Conservation (phyloP, 495 filamentous ascomycete genomes). For the Symbiotaphrina buchneri region DNA sequence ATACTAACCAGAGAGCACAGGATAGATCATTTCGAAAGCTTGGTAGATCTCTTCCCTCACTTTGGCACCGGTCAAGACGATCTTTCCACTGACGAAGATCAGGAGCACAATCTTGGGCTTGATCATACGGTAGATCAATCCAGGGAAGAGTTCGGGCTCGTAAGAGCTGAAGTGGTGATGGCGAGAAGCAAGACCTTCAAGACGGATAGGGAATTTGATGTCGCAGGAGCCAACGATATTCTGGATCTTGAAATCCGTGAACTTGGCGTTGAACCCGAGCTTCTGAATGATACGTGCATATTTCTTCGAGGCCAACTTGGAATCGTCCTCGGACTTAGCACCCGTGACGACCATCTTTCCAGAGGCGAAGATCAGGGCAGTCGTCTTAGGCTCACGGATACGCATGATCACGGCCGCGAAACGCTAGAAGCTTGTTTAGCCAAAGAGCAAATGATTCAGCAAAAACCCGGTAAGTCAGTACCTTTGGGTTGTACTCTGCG, state of each 20-base stretch:
- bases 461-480: constrained; percentile 16
- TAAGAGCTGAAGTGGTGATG: constrained; percentile 99
- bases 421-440: constrained; percentile 41
- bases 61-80: constrained; percentile 93
- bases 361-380: constrained; percentile 88
- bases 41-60: constrained; percentile 98
- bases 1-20: constrained; percentile 70
- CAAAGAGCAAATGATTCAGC: constrained; percentile 6
- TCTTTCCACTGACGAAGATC: constrained; percentile 98
- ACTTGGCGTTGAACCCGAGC: constrained; percentile 98
- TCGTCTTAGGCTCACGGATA: constrained; percentile 97
- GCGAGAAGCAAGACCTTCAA: constrained; percentile 83
- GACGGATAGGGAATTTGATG: constrained; percentile 96
- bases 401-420: constrained; percentile 99
- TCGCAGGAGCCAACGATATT: constrained; percentile 98
- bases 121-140: constrained; percentile 99
- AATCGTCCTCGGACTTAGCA: constrained; percentile 96
- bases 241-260: constrained; percentile 99
- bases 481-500: constrained; percentile 95
- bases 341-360: constrained; percentile 99
- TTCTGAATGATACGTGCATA: constrained; percentile 99
- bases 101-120: constrained; percentile 98
- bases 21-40: constrained; percentile 97
- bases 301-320: constrained; percentile 88
- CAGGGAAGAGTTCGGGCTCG: constrained; percentile 95